Evolutionary conservation across 495 filamentous ascomycete species (phyloP).

Genomic region (Penicillium cosmopolitanum): DNA sequence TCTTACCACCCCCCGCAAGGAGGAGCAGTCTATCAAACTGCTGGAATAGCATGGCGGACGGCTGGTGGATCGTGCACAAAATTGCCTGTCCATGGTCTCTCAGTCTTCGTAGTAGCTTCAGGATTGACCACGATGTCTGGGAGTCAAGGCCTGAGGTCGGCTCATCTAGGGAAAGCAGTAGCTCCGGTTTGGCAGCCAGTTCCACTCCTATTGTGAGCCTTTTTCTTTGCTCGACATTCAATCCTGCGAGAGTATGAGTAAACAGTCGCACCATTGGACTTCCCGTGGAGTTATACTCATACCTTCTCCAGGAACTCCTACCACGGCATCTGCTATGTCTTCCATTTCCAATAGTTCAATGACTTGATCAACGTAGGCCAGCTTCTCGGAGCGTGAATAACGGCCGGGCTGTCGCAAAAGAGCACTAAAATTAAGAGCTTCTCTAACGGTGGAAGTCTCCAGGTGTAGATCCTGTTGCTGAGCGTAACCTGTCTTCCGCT

Average conservation of each 20-base stretch:
- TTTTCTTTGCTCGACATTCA: conserved; percentile 72
- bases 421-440: conserved; percentile 79
- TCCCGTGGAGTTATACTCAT: neutral
- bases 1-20: conserved; percentile 66
- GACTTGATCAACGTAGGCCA: conserved; percentile 86
- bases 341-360: conserved; percentile 89
- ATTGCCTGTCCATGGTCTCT: conserved; percentile 90
- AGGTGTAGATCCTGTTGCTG: conserved; percentile 93
- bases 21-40: conserved; percentile 87
- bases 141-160: conserved; percentile 71
- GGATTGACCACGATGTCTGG: conserved; percentile 36
- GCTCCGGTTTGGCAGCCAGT: conserved; percentile 62
- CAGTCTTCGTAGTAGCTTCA: conserved; percentile 53
- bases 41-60: conserved; percentile 87
- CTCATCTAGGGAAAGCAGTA: conserved; percentile 74
- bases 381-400: conserved; percentile 70
- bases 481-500: conserved; percentile 89
- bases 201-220: conserved; percentile 68
- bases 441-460: conserved; percentile 80
- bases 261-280: neutral
- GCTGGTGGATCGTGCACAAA: conserved; percentile 93
- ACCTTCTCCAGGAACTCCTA: conserved; percentile 85
- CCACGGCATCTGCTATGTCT: conserved; percentile 83
- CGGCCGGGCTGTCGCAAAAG: conserved; percentile 78
- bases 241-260: conserved; percentile 10